Conservation (phyloP, 192 early-diverging fungal species). For the Chytriomyces hyalinus region DNA sequence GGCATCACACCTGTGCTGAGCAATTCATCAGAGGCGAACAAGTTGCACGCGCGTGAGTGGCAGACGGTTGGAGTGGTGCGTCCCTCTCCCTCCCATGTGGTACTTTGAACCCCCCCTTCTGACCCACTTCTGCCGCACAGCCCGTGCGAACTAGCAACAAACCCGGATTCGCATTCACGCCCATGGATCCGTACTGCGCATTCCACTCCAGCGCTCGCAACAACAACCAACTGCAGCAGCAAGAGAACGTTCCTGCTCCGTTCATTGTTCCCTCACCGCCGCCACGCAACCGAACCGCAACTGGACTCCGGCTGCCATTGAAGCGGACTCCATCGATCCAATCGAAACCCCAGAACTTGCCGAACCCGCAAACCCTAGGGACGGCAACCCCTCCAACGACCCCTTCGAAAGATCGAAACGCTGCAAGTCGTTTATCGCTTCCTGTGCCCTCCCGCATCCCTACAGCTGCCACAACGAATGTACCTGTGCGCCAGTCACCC, state of each 20-base stretch:
- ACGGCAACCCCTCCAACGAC: too few species aligned
- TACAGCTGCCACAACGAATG: too few species aligned
- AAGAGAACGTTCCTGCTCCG: not conserved
- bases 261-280: not conserved
- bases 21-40: not conserved
- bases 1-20: not conserved
- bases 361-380: too few species aligned
- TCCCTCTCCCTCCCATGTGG: not conserved
- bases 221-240: not conserved
- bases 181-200: constrained; percentile 20
- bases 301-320: not conserved
- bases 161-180: constrained; percentile 31
- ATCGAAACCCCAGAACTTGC: too few species aligned
- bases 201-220: constrained; percentile 7
- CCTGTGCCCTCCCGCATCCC: too few species aligned
- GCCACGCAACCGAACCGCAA: not conserved
- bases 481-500: too few species aligned
- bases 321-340: too few species aligned
- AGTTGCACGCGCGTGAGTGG: constrained; percentile 21
- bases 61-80: constrained; percentile 8
- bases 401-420: too few species aligned
- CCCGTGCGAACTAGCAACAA: constrained; percentile 12
- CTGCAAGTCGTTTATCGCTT: too few species aligned
- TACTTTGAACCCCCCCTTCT: too few species aligned
- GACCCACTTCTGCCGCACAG: not conserved